Conservation (phyloP, 352 stramenopile species). For the Globisporangium canariense region DNA sequence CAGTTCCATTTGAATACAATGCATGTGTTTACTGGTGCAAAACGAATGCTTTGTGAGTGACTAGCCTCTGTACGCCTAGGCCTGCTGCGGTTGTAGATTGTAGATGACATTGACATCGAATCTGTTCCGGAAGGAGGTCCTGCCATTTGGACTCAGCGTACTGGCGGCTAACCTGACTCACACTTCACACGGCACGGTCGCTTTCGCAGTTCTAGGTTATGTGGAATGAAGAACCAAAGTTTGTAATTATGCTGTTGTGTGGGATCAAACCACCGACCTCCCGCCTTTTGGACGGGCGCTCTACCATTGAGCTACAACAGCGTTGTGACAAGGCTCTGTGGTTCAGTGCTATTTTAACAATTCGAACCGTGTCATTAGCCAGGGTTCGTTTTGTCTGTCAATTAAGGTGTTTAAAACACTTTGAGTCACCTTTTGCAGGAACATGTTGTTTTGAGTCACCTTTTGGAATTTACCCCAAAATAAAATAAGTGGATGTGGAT, state of each 20-base stretch:
- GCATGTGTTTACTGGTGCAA: no score
- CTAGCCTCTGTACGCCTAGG: not conserved
- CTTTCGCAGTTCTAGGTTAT: conserved; percentile 4
- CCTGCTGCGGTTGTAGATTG: conserved; percentile 5
- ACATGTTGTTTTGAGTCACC: no score
- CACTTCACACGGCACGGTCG: conserved; percentile 8
- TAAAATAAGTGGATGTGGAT: no score
- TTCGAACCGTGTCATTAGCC: not conserved
- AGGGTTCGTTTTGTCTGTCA: not conserved
- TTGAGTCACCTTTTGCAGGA: no score
- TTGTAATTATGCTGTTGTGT: not conserved
- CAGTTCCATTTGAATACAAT: no score
- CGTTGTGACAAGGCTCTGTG: not conserved
- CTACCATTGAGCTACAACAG: conserved; percentile 1
- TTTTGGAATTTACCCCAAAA: no score
- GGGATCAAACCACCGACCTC: not conserved
- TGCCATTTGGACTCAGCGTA: conserved; percentile 7
- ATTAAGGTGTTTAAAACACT: no score
- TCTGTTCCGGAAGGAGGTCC: not conserved
- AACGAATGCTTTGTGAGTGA: no score
- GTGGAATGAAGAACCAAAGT: not conserved
- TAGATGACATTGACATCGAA: not conserved
- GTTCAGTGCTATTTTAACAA: not conserved
- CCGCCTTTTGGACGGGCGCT: not conserved
- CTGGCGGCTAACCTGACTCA: not conserved